Conservation (phyloP, 305 asterid species). For the Withania somnifera region DNA sequence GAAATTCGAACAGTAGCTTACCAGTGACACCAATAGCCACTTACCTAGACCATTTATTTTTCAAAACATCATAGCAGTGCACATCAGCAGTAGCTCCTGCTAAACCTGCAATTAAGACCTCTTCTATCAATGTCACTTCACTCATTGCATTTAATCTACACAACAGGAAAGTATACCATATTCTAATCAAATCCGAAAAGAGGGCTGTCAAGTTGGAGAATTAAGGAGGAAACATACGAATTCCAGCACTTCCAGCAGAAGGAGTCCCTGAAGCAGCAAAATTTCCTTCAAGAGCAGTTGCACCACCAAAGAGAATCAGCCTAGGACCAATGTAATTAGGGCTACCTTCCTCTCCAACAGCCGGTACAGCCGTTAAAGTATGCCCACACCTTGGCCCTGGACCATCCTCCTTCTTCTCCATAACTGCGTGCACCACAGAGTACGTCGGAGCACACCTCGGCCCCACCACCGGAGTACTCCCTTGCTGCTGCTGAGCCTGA, state of each 20-base stretch:
- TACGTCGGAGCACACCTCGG: constrained; percentile 94
- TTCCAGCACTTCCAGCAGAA: constrained; percentile 98
- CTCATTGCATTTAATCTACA: neutral
- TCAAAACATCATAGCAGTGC: constrained; percentile 80
- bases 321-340: constrained; percentile 81
- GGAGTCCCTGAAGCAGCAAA: constrained; percentile 88
- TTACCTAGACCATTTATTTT: constrained; percentile 96
- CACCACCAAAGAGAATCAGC: constrained; percentile 86
- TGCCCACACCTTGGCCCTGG: constrained; percentile 99
- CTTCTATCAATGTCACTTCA: neutral
- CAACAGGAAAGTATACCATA: neutral
- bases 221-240: constrained; percentile 44
- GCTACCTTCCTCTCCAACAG: constrained; percentile 91
- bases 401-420: constrained; percentile 93
- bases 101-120: constrained; percentile 55
- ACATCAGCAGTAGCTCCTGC: constrained; percentile 99
- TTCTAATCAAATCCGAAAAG: neutral
- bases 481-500: constrained; percentile 22
- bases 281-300: constrained; percentile 96
- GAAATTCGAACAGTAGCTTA: neutral
- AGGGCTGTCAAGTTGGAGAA: constrained; percentile 1
- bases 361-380: constrained; percentile 88
- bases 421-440: constrained; percentile 55
- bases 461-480: constrained; percentile 41
- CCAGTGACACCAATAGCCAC: neutral